phyloP scores from a whole-genome alignment of 768 basidiomycete species.

The Mycena leptocephala region DNA sequence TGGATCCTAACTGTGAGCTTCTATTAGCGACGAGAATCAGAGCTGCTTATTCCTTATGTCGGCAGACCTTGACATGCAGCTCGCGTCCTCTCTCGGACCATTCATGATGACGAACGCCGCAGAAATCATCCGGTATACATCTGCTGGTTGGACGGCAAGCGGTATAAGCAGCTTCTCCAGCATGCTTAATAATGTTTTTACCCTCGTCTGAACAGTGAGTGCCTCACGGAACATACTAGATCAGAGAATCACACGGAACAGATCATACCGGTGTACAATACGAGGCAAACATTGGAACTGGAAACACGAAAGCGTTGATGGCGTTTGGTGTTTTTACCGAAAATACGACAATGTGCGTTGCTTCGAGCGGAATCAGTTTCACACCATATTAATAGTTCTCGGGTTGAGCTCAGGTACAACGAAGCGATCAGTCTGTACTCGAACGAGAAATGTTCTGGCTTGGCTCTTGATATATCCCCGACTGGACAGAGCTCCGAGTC shows the following conservation, averaged over 20 bases:
- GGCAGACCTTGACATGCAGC: conserved; percentile 20
- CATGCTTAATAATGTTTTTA: conserved; percentile 19
- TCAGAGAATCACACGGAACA: conserved; percentile 11
- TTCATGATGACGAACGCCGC: conserved; percentile 20
- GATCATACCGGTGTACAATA: conserved; percentile 23
- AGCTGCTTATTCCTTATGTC: conserved; percentile 12
- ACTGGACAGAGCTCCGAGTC: conserved; percentile 21
- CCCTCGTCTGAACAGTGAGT: conserved; percentile 21
- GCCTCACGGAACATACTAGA: conserved; percentile 6
- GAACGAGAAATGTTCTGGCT: conserved; percentile 20
- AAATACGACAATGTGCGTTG: conserved; percentile 23
- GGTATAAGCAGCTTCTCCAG: conserved; percentile 14
- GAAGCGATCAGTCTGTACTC: conserved; percentile 20
- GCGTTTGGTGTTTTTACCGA: conserved; percentile 20
- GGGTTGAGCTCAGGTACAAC: conserved; percentile 15
- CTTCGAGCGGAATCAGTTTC: conserved; percentile 13
- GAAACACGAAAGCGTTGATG: conserved; percentile 22
- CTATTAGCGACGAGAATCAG: conserved; percentile 20
- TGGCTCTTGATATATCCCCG: conserved; percentile 16
- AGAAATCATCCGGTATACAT: conserved; percentile 17
- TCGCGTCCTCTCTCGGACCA: conserved; percentile 22
- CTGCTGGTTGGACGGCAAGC: conserved; percentile 16
- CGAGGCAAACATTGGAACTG: conserved; percentile 16
- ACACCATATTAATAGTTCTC: conserved; percentile 8
- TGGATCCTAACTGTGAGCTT: conserved; percentile 20